These are phyloP conservation scores for Phytophthora capsici DNA, from an alignment of 352 stramenopile species.

Conservation along the genomic window DNA sequence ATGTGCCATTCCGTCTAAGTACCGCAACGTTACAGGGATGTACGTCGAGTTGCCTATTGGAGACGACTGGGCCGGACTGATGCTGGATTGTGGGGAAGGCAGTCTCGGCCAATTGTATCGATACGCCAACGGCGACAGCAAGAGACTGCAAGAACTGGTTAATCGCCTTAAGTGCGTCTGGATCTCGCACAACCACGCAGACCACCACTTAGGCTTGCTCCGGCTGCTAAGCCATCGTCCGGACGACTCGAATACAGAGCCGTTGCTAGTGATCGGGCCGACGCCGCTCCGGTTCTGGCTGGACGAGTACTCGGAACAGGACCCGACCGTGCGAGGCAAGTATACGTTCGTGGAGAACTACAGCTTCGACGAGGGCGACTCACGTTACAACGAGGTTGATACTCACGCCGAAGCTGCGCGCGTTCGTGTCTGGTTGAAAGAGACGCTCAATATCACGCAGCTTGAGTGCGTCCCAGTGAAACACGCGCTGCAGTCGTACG, in stretches of 20 bases:
- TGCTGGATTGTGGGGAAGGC: conserved; percentile 97
- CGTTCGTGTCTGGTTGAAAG: conserved; percentile 45
- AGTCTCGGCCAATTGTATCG: conserved; percentile 93
- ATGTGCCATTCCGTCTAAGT: conserved; percentile 97
- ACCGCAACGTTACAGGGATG: conserved; percentile 97
- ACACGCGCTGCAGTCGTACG: conserved; percentile 93
- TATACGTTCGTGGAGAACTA: conserved; percentile 93
- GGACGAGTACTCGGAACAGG: conserved; percentile 88
- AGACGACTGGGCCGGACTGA: conserved; percentile 61
- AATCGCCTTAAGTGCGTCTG: conserved; percentile 92
- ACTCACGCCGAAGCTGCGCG: conserved; percentile 41
- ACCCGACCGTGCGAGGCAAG: conserved; percentile 75
- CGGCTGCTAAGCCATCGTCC: conserved; percentile 86
- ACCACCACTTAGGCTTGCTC: conserved; percentile 96
- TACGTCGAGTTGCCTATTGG: conserved; percentile 75
- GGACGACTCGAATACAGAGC: conserved; percentile 38
- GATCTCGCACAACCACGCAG: conserved; percentile 98
- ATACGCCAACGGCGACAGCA: conserved; percentile 51
- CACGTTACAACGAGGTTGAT: conserved; percentile 31
- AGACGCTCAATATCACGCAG: conserved; percentile 50
- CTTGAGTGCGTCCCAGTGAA: conserved; percentile 83
- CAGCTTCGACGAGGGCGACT: conserved; percentile 69
- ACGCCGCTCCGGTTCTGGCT: conserved; percentile 90
- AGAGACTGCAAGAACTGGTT: conserved; percentile 58
- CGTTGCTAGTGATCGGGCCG: conserved; percentile 94